Evolutionary conservation across 495 filamentous ascomycete genomes (phyloP).

Genomic region (Penicillium steckii): DNA sequence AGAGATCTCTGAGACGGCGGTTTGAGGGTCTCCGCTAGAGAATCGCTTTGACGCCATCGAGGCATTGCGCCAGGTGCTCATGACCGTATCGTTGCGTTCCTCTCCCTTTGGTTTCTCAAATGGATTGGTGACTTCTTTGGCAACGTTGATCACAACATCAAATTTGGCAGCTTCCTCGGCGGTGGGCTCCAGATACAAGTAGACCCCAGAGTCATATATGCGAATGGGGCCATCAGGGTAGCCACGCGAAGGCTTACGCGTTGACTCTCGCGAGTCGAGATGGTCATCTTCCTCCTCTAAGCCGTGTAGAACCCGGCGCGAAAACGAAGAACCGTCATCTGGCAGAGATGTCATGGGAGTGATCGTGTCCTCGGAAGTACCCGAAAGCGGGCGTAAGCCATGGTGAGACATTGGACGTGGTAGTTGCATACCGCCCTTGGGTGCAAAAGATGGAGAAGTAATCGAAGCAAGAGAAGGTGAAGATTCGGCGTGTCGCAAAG

Average conservation of each 20-base stretch:
- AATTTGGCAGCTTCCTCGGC: slow-evolving; percentile 80
- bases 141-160: slow-evolving; percentile 93
- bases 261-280: slow-evolving; percentile 72
- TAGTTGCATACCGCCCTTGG: slow-evolving; percentile 64
- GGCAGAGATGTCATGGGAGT: slow-evolving; percentile 28
- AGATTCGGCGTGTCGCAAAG: slow-evolving; percentile 66
- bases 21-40: slow-evolving; percentile 62
- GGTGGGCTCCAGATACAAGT: slow-evolving; percentile 86
- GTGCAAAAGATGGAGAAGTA: slow-evolving; percentile 56
- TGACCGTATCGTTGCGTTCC: slow-evolving; percentile 34
- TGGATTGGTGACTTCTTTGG: slow-evolving; percentile 89
- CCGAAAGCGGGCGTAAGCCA: slow-evolving; percentile 25
- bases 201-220: slow-evolving; percentile 92
- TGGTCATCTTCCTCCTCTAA: slow-evolving; percentile 75
- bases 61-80: slow-evolving; percentile 42
- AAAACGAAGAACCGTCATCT: slow-evolving; percentile 22
- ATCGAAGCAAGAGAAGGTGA: slow-evolving; percentile 61
- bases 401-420: slow-evolving; percentile 48
- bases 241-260: slow-evolving; percentile 58
- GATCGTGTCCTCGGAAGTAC: slow-evolving; percentile 21
- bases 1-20: slow-evolving; percentile 65
- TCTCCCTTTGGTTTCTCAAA: slow-evolving; percentile 50
- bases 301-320: slow-evolving; percentile 35
- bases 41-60: slow-evolving; percentile 34
- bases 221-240: slow-evolving; percentile 91